Evolutionary conservation across 192 early-diverging fungal species (phyloP), one percentile per base, ranked within the genome.

Genomic region (Diversispora eburnea): DNA sequence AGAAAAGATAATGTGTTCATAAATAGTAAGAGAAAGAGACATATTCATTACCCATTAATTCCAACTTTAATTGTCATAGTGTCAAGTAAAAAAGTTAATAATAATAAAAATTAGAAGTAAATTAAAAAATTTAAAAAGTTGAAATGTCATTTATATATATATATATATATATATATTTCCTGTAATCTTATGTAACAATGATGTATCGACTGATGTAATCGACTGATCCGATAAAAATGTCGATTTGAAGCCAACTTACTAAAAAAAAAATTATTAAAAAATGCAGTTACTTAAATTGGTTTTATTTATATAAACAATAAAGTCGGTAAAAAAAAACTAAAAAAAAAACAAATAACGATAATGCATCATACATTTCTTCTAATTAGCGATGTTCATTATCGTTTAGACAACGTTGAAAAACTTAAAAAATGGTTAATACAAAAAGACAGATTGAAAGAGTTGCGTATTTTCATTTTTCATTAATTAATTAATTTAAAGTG

Each of bases 21-120:
- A 20, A 20, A 41, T 59, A 65, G 58, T 66, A 57, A 4, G 4
- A 42, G 13, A 15, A 9, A 22, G 19, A 20, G 8, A 67, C 33
- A 68, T 15, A 33, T 43, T 22, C 64, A 63, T 73, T 79, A 79
- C 78, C 88, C 86, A 82, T 89, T 89, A 74, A 89, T 89, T 78
- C 88, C 88, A 77, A 85, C 77, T 80, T 81, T 80, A 54, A 78
- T 42, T 74, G 66, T 41, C 78, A 79, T 7, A 8, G 60, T 63
- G 9, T 43, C 13, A 45, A 63, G 12, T 12, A 22, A 20, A 43
- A 42, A 39, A 17, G 39, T 41, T 17, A 43, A 9, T n/a, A n/a
- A n/a, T n/a, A n/a, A n/a, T n/a, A 20, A 12, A 8, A 60, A 41
- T 4, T 22, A 10, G n/a, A 60, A 12, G 3, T 5, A 10, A 5